Percentiles rank a stretch among this genome's conserved stretches.
phyloP scores from a whole-genome alignment of 768 basidiomycete species.

The Podaxis carcinomalis region DNA sequence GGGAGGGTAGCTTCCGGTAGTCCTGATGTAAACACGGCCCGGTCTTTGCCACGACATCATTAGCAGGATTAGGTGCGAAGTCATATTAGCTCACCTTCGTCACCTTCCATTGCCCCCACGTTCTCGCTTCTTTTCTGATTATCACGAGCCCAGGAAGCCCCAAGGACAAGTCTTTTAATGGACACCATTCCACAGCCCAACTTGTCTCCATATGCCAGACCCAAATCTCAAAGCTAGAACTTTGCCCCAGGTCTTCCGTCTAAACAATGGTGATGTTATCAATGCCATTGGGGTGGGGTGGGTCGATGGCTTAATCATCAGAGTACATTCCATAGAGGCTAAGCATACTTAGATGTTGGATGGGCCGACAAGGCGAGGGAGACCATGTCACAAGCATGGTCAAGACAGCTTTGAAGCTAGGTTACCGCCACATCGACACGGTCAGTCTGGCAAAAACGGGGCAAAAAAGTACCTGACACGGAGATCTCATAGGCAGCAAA shows the following conservation, averaged over 20 bases:
- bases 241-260: slow-evolving; percentile 10
- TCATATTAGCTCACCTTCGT: not conserved
- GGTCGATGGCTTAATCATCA: not conserved
- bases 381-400: slow-evolving; percentile 21
- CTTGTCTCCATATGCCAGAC: not conserved
- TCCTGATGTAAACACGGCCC: not conserved
- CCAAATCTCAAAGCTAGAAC: not conserved
- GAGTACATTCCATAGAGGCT: not conserved
- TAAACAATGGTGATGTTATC: slow-evolving; percentile 22
- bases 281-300: slow-evolving; percentile 26
- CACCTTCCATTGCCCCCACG: not conserved
- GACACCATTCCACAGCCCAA: not conserved
- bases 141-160: not conserved
- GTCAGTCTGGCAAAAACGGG: slow-evolving; percentile 10
- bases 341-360: slow-evolving; percentile 23
- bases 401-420: slow-evolving; percentile 20
- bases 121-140: not conserved
- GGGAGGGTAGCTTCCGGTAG: not conserved
- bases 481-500: slow-evolving; percentile 3
- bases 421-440: slow-evolving; percentile 33
- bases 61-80: not conserved
- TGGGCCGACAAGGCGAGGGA: slow-evolving; percentile 24
- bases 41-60: not conserved
- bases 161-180: not conserved
- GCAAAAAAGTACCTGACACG: not conserved